Evolutionary conservation across 495 filamentous ascomycete species (phyloP).

Genomic region (Talaromyces borbonicus): DNA sequence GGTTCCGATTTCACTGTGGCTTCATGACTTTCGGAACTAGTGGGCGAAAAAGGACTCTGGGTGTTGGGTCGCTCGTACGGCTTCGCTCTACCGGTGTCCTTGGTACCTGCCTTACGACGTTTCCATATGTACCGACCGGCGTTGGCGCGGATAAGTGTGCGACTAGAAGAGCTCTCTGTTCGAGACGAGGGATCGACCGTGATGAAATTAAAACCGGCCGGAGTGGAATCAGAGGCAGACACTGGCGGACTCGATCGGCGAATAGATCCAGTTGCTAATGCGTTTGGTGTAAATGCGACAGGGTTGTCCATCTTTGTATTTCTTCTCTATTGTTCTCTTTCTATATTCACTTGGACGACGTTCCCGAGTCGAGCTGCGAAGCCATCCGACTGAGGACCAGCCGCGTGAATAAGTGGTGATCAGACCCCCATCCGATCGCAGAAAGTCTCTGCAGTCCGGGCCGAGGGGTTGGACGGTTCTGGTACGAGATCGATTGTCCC

Average conservation of each 20-base stretch:
- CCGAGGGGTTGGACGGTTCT: no score
- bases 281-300: slow-evolving; percentile 2
- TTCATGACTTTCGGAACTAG: background rate
- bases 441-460: background rate
- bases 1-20: background rate
- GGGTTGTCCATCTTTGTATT: slow-evolving; percentile 6
- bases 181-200: slow-evolving; percentile 7
- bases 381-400: slow-evolving; percentile 7
- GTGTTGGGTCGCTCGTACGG: slow-evolving; percentile 1
- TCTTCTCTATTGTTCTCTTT: no score
- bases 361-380: background rate
- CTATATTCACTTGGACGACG: background rate
- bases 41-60: background rate
- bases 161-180: slow-evolving; percentile 7
- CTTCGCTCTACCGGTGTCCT: background rate
- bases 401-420: background rate
- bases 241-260: background rate
- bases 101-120: slow-evolving; percentile 5
- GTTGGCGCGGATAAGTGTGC: slow-evolving; percentile 5
- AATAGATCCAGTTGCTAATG: background rate
- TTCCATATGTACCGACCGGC: slow-evolving; percentile 9
- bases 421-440: slow-evolving; percentile 3
- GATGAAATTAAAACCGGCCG: slow-evolving; percentile 5
- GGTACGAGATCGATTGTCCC: no score
- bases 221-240: background rate